Evolutionary conservation across 345 rosid genomes (phyloP).

Genomic region (Psidium guajava): DNA sequence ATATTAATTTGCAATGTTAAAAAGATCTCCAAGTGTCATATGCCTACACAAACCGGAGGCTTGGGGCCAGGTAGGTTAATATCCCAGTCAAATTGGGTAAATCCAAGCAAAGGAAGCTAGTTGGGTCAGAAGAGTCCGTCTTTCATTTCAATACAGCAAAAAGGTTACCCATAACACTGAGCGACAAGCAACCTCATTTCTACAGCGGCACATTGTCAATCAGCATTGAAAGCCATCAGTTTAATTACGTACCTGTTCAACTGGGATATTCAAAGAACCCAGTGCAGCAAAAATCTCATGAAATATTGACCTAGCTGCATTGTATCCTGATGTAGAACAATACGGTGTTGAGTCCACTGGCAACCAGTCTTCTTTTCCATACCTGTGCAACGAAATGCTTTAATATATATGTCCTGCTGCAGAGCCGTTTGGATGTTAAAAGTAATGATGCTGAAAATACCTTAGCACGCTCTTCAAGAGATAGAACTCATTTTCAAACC

Average conservation of each 20-base stretch:
- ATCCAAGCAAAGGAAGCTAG: no score
- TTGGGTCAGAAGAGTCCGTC: not conserved
- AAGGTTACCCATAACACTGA: not conserved
- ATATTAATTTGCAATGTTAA: not conserved
- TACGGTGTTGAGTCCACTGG: slow-evolving; percentile 68
- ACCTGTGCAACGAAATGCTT: slow-evolving; percentile 27
- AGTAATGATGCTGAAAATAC: slow-evolving; percentile 15
- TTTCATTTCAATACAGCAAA: not conserved
- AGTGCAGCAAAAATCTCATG: slow-evolving; percentile 57
- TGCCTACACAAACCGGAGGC: not conserved
- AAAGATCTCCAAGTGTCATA: not conserved
- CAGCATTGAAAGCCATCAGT: not conserved
- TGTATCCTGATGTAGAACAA: slow-evolving; percentile 70
- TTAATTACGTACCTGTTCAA: slow-evolving; percentile 62
- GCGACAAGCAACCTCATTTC: not conserved
- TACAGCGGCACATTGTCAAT: not conserved
- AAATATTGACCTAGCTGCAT: slow-evolving; percentile 52
- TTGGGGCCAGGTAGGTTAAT: not conserved
- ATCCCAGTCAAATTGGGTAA: not conserved
- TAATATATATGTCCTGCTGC: not conserved
- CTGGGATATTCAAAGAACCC: slow-evolving; percentile 49
- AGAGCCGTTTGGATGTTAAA: not conserved
- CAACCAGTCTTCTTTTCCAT: slow-evolving; percentile 76
- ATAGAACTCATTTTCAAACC: slow-evolving; percentile 88
- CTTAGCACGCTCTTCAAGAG: slow-evolving; percentile 56